Conservation (phyloP, 768 basidiomycete species). For the Boletellus ananiceps region DNA sequence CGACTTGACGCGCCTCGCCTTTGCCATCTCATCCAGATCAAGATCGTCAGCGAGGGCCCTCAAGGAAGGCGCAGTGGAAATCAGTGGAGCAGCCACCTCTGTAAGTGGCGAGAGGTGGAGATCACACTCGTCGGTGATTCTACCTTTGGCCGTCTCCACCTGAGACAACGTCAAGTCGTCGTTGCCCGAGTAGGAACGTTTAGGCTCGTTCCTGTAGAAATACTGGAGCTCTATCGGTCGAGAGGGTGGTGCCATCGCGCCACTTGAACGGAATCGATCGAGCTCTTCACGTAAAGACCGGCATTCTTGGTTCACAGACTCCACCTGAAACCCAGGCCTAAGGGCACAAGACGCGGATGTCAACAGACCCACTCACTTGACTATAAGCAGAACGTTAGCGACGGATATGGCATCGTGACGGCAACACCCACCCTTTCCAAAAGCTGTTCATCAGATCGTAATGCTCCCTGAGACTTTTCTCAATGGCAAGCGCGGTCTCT, state of each 20-base stretch:
- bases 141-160: conserved; percentile 18
- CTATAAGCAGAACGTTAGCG: conserved; percentile 24
- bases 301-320: conserved; percentile 24
- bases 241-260: conserved; percentile 6
- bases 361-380: conserved; percentile 30
- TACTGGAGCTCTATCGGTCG: conserved; percentile 22
- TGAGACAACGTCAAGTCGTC: conserved; percentile 14
- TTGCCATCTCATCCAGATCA: conserved; percentile 27
- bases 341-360: conserved; percentile 1
- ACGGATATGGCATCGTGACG: conserved; percentile 7
- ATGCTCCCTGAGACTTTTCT: conserved; percentile 52
- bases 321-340: conserved; percentile 15
- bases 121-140: conserved; percentile 24
- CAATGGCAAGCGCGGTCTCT: conserved; percentile 47
- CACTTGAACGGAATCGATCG: conserved; percentile 18
- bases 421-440: conserved; percentile 33
- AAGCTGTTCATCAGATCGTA: conserved; percentile 42
- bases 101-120: conserved; percentile 31
- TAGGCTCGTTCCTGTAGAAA: conserved; percentile 20
- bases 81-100: conserved; percentile 23
- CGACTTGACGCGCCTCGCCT: conserved; percentile 13
- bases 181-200: conserved; percentile 15
- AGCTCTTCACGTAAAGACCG: conserved; percentile 28
- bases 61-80: conserved; percentile 27
- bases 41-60: conserved; percentile 28